Conservation (phyloP, 371 early-diverging fungal genomes). For the Zychaea mexicana region DNA sequence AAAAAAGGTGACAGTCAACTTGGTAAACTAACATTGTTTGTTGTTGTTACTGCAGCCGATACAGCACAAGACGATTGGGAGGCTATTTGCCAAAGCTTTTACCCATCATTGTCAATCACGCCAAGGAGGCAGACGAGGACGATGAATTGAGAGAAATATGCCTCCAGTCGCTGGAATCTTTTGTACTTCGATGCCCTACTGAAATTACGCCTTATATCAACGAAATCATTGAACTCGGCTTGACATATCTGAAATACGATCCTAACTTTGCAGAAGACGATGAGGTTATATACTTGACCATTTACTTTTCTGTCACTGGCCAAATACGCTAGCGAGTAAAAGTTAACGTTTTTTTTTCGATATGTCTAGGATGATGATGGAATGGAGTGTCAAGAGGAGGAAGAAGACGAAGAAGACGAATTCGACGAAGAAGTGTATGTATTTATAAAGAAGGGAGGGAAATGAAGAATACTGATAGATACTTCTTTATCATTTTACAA, state of each 20-base stretch:
- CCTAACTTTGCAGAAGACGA: slow-evolving; percentile 90
- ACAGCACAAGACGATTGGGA: slow-evolving; percentile 70
- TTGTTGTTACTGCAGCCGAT: too few relatives aligned
- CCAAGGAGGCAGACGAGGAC: slow-evolving; percentile 64
- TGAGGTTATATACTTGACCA: slow-evolving; percentile 19
- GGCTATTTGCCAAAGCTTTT: slow-evolving; percentile 69
- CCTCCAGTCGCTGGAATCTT: slow-evolving; percentile 83
- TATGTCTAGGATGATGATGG: slow-evolving; percentile 81
- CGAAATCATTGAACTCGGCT: slow-evolving; percentile 61
- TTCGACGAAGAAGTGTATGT: slow-evolving; percentile 68
- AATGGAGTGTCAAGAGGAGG: slow-evolving; percentile 62
- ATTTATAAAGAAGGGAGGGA: not conserved
- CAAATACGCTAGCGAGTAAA: slow-evolving; percentile 38
- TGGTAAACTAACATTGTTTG: too few relatives aligned
- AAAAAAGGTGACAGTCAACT: too few relatives aligned
- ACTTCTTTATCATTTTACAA: not conserved
- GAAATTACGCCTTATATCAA: slow-evolving; percentile 67
- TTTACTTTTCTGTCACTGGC: slow-evolving; percentile 13
- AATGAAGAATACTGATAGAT: not conserved
- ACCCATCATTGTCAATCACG: slow-evolving; percentile 63
- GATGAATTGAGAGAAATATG: slow-evolving; percentile 88
- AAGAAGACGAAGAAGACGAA: slow-evolving; percentile 76
- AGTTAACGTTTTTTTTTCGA: slow-evolving; percentile 8
- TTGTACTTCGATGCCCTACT: slow-evolving; percentile 78
- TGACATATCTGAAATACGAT: slow-evolving; percentile 81